These are phyloP conservation scores for Globisporangium abappressorium DNA, from an alignment of 352 stramenopile species.

Conservation along the genomic window DNA sequence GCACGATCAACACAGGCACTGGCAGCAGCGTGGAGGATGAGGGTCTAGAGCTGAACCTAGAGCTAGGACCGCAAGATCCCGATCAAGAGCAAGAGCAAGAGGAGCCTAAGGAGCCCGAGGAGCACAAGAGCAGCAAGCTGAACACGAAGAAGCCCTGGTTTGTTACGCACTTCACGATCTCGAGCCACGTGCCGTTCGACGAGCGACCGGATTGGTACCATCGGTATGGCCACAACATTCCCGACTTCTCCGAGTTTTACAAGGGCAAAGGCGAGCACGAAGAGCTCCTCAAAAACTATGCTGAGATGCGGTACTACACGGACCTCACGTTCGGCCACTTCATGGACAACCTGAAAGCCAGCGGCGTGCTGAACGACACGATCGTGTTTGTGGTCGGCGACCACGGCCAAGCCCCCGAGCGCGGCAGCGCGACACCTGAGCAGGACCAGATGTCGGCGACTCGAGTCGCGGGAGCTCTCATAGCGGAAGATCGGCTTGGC, in stretches of 20 bases:
- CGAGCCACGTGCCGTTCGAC: conserved; percentile 66
- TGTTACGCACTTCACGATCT: conserved; percentile 69
- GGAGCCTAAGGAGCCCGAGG: conserved; percentile 10
- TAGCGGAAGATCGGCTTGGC: conserved; percentile 50
- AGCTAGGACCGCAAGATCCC: background rate
- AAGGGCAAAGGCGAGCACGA: conserved; percentile 29
- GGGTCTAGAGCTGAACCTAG: background rate
- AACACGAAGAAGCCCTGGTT: conserved; percentile 44
- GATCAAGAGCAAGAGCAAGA: background rate
- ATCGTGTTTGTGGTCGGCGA: conserved; percentile 66
- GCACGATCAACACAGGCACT: background rate
- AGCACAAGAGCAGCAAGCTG: conserved; percentile 18
- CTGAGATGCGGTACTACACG: conserved; percentile 64
- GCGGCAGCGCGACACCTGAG: conserved; percentile 40
- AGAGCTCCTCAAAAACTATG: conserved; percentile 52
- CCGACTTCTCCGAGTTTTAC: conserved; percentile 48
- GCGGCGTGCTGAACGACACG: conserved; percentile 58
- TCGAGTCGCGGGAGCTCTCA: conserved; percentile 46
- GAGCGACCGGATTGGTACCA: conserved; percentile 61
- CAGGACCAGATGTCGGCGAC: conserved; percentile 45
- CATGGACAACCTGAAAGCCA: conserved; percentile 49
- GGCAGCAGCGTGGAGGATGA: background rate
- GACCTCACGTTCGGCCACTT: conserved; percentile 59
- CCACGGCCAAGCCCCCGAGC: conserved; percentile 57
- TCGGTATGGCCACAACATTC: conserved; percentile 32